Base-by-base conservation (phyloP, 2,329 filamentous ascomycete species). In the Alternaria brassicicola region DNA sequence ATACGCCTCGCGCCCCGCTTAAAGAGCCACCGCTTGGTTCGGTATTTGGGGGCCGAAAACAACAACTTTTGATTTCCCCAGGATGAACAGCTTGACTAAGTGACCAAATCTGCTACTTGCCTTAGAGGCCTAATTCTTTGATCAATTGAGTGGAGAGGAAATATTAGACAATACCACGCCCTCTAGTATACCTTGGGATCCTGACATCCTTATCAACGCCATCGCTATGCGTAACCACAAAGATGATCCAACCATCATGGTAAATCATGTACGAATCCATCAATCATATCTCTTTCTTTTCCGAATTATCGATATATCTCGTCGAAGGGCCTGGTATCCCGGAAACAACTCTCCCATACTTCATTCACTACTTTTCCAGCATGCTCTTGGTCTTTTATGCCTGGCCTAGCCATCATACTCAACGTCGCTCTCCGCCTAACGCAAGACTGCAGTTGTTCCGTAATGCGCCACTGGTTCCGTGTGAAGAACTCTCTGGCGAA, bases 341-440 rank as follows among this genome's bases (percentile, higher is more conserved):
- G 82, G 76, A 96, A 99, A 78, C 95, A 99, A 70, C 93, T 97
- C 67, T 97, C 93, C 92, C 94, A 99, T n/a, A 99, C 95, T 78
- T 96, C 89, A 78, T 98, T 95, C 57, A 99, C 92, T 25, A 96
- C 88, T 79, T 90, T 92, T 50, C 87, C 86, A 4, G 95, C 95
- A 67, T 98, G 91, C 13, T 88, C 88, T 69, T 96, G 89, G 77
- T 96, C 91, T 76, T 91, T 91, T 74, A 93, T 95, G 45, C 85
- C 84, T 15, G 93, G 92, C 61, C 95, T 84, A 31, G 86, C 88
- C 81, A 88, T 85, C 68, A 99, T 87, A 21, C 91, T 96, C 66
- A 90, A 80, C 31, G 92, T 88, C 10, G 95, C 95, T 67, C 95
- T 84, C 72, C 86, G 82, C 60, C 93, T 85, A 51, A 99, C 94